Percentiles rank a stretch among this genome's conserved stretches.
Evolutionary conservation across 768 basidiomycete species (phyloP).

Genomic region (Lentinula sp.): DNA sequence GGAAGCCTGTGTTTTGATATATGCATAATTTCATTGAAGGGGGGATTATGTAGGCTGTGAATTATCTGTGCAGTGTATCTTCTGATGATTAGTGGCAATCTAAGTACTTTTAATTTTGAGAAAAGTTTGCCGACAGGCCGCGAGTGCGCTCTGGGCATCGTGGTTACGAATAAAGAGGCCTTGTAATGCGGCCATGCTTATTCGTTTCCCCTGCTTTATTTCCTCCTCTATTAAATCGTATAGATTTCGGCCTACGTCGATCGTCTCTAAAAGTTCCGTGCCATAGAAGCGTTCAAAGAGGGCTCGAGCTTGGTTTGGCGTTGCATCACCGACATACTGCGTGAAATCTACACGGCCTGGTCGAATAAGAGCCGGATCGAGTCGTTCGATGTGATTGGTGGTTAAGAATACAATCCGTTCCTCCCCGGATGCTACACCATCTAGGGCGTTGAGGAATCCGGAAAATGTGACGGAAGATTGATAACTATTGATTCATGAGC

Average conservation of each 20-base stretch:
- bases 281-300: constrained; percentile 85
- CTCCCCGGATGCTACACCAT: constrained; percentile 96
- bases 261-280: constrained; percentile 27
- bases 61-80: background rate
- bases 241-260: constrained; percentile 45
- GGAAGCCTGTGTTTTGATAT: constrained; percentile 70
- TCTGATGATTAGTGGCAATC: background rate
- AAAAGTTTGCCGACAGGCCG: constrained; percentile 32
- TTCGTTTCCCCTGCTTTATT: constrained; percentile 42
- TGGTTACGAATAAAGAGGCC: constrained; percentile 83
- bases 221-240: constrained; percentile 49
- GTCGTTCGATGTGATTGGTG: constrained; percentile 86
- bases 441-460: constrained; percentile 92
- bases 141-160: constrained; percentile 49
- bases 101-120: constrained; percentile 8
- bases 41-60: background rate
- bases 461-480: constrained; percentile 97
- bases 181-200: constrained; percentile 97
- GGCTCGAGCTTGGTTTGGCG: constrained; percentile 66
- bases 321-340: constrained; percentile 82
- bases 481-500: constrained; percentile 45
- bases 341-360: constrained; percentile 92
- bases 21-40: background rate
- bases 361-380: constrained; percentile 93
- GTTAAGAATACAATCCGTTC: constrained; percentile 99